Evolutionary conservation across 2,329 filamentous ascomycete genomes (phyloP), one percentile per base, ranked within the genome.

Genomic region (Colletotrichum navitas): DNA sequence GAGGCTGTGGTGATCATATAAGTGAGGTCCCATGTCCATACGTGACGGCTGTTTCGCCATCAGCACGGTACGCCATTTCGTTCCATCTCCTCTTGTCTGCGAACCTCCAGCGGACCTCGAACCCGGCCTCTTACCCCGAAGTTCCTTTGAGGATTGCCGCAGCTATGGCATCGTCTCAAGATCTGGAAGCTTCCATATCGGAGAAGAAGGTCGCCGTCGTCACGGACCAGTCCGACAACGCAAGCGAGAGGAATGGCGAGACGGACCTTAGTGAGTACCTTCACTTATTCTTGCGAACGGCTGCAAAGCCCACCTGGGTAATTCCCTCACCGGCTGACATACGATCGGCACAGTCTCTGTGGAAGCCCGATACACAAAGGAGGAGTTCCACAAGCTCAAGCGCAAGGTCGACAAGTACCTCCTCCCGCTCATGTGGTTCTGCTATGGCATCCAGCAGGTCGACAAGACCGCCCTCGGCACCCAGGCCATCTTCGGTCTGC

Each of bases 381-480:
- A 82, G 51, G 73, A 83, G 66, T 84, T 82, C 69, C 80, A 78
- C 63, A 79, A 77, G 54, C 74, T 83, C 16, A 81, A 79, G 73
- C 76, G 77, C 39, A 85, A 85, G 73, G 80, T 83, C 24, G 84
- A 86, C 72, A 78, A 78, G n/a, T 85, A 82, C 68, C 77, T 86
- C 21, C 78, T 85, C 0, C 84, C 84, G 1, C 74, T 86, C 52
- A 86, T 86, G 83, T 86, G 82, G 80, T 76, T 82, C 10, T 85
- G 83, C 73, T 86, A 85, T 69, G 85, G 85, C 45, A 83, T 86
- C 60, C 85, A 86, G 72, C 84, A 86, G 74, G 81, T 80, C 0
- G 84, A 86, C 75, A 86, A 86, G 75, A 85, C 83, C 1, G 80
- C 81, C 0, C 76, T 83, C 21, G 77, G 81, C 26, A 80, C 77